Evolutionary conservation across 1,284 basidiomycete genomes (phyloP), one percentile per base, ranked within the genome.

Genomic region (Vanrija sp.): DNA sequence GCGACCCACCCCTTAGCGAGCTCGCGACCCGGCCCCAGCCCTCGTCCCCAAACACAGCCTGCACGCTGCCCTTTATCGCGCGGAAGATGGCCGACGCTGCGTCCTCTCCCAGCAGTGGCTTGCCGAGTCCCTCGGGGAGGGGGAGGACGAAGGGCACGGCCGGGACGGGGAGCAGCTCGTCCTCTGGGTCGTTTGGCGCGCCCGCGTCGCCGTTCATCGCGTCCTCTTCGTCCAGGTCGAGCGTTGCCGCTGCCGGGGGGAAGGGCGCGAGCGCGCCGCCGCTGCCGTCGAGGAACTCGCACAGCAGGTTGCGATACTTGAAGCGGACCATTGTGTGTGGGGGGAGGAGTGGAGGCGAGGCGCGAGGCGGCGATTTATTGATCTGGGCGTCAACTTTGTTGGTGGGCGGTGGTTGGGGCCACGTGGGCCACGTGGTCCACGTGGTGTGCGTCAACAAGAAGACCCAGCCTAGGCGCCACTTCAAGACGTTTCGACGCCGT

Each of bases 231-330:
- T 42, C 52, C 22, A 12, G 53, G 41, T 4, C 31, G 50, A 51
- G 19, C 10, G 51, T 41, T 5, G 39, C 22, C 25, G 49, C 43
- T 1, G 39, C 38, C 31, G 31, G 31, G 22, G 53, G 51, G 50
- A 58, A 56, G 5, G 62, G 39, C 6, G 47, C 14, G 20, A 68
- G 54, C 6, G 53, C 37, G 0, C 52, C 41, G 2, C 72, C 37
- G 0, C 52, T 38, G 2, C 72, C 67, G 22, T 63, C 55, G 45
- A 75, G 61, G 41, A 75, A 74, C 54, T 76, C 74, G 47, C 74
- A 69, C n/a, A 72, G 69, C n/a, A 76, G 56, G 47, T 70, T 67
- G 16, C 69, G 65, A 46, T 75, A 72, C 65, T 75, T 75, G 71
- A 72, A 75, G 42, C 72, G 53, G 51, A 75, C 72, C 72, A 75